A percentile compares a stretch with the other conserved stretches of the same genome.
phyloP scores from a whole-genome alignment of 176 grass and related monocot genomes.

The Ensete ventricosum region DNA sequence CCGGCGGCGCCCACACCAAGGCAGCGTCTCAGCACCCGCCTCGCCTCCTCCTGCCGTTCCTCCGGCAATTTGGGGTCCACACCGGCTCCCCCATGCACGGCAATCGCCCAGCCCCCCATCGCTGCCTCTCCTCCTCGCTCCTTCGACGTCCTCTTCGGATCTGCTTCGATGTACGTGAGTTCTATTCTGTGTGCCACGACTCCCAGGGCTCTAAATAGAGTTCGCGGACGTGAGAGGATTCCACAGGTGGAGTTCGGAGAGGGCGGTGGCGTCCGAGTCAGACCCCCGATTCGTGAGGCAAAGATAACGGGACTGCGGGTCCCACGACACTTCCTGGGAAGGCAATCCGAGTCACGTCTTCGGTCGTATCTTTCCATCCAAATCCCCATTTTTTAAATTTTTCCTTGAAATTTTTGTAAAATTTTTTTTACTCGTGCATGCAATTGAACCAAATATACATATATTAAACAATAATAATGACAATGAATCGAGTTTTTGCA shows the following conservation, averaged over 20 bases:
- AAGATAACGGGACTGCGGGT: not conserved
- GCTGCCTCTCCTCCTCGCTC: too few species aligned
- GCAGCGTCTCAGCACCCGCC: conserved; percentile 63
- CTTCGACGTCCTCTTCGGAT: too few species aligned
- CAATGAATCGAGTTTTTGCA: too few species aligned
- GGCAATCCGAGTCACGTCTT: too few species aligned
- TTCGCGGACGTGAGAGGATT: not conserved
- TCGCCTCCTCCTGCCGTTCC: conserved; percentile 56
- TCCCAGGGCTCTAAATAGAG: not conserved
- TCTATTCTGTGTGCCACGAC: too few species aligned
- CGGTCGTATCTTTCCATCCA: too few species aligned
- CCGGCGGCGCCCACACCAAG: conserved; percentile 46
- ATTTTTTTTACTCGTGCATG: too few species aligned
- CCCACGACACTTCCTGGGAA: not conserved
- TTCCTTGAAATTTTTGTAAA: too few species aligned
- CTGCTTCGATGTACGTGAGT: too few species aligned
- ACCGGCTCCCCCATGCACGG: conserved; percentile 82
- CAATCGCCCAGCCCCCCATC: conserved; percentile 85
- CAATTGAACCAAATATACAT: too few species aligned
- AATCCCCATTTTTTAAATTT: too few species aligned
- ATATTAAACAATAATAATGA: too few species aligned
- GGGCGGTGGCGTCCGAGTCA: not conserved
- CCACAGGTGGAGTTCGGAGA: not conserved
- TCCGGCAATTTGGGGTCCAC: conserved; percentile 79
- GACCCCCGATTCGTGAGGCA: not conserved